Evolutionary conservation across 106 monocot genomes (phyloP), one percentile per base, ranked within the genome.

Genomic region (Alisma plantagoaquatica): DNA sequence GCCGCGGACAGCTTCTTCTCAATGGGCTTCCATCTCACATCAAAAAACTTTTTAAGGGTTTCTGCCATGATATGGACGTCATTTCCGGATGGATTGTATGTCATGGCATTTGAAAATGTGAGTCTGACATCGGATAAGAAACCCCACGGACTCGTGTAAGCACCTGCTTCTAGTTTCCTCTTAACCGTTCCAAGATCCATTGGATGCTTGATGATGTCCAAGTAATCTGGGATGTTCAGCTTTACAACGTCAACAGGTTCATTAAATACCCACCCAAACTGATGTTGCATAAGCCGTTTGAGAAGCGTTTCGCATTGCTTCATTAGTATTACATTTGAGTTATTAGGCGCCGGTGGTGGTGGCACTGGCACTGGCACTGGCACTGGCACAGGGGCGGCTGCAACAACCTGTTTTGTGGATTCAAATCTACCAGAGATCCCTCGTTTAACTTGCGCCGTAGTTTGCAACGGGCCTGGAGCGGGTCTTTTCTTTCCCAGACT

Each of bases 181-280:
- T 76, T 81, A 17, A 96, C 23, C 3, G 88, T 88, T 22, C 96
- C 96, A 23, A 96, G 54, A 84, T 96, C 96, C 96, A 96, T 96
- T 27, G 96, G 96, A 23, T 78, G 69, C 66, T 88, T 81, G 15
- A 96, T 81, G 35, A 84, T 54, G 17, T 71, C 56, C 29, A 65
- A 72, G 61, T 96, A 96, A 73, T 96, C 96, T 38, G 96, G 96
- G 60, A 96, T 66, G 7, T 89, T 79, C 22, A 88, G 43, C 59
- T 84, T 82, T 24, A 81, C 78, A 21, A 63, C 80, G 71, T 96
- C 84, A 27, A 96, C 96, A 9, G 96, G 88, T 2, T 56, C 43
- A 17, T 76, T 78, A 50, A 96, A 96, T 6, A 78, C 88, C 75
- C 73, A 73, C 15, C 61, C 67, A 65, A 72, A 81, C 23, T 71